Evolutionary conservation across 768 basidiomycete genomes (phyloP), one percentile per base, ranked within the genome.

Genomic region (Russula foetens): DNA sequence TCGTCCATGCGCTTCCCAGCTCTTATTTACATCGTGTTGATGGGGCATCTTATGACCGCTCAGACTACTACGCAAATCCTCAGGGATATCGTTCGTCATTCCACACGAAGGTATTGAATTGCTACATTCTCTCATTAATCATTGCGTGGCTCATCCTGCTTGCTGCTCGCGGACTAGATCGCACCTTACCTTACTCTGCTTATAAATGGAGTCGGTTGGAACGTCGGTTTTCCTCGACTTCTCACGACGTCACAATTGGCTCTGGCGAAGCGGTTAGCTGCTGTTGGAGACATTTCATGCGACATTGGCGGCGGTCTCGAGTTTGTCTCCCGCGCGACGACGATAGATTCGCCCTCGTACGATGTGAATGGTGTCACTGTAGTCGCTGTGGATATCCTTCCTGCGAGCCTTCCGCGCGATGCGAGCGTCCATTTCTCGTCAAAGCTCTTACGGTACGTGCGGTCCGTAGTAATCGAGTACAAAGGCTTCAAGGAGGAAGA

Each of bases 371-470:
- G 75, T n/a, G 79, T 83, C 41, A 84, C 88, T 56, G 84, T 96
- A 66, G 93, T 94, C 83, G 82, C 90, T 0, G 88, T 95, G 53
- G 94, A 98, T 69, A 97, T 96, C 66, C 81, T 97, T 4, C 94
- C 94, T 0, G 81, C 94, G 0, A 82, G 88, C 58, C 78, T 98
- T 26, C 90, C 93, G 1, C 74, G 83, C 57, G 92, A 96, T 63
- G 87, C 93, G 7, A 91, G 90, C 1, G 67, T 76, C 24, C 84
- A 88, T 60, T 97, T 97, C 72, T 88, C 87, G 9, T 68, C 71
- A 2, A 80, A 76, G 9, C 74, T 95, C 19, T 58, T 79, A 58
- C 87, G 87, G 3, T 94, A 94, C 69, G 70, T 98, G 48, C 75
- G 78, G 23, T 72, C 79, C 1, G 69, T 90, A 43, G 75, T 89